Conservation (phyloP, 2,329 filamentous ascomycete genomes). For the Ceratocystis papillata region DNA sequence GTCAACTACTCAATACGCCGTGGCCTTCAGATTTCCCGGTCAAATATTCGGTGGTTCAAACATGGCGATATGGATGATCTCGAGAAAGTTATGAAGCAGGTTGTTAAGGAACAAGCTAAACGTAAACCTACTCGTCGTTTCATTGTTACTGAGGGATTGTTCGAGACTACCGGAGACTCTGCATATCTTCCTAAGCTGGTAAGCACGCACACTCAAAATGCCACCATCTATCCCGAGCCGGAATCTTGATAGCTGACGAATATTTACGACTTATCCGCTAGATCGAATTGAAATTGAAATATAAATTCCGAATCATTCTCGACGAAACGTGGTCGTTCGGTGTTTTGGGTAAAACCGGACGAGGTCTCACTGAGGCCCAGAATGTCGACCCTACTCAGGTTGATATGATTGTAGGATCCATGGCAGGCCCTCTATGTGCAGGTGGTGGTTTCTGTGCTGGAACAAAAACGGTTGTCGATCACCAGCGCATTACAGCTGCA, state of each 20-base stretch:
- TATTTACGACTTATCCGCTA: neutral
- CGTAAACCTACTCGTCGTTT: constrained; percentile 87
- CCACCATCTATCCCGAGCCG: neutral
- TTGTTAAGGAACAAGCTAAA: constrained; percentile 74
- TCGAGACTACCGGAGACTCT: constrained; percentile 80
- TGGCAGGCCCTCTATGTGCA: constrained; percentile 79
- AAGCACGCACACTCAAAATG: constrained; percentile 30
- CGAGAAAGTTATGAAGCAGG: constrained; percentile 70
- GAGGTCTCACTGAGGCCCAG: constrained; percentile 88
- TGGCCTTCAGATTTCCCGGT: constrained; percentile 84
- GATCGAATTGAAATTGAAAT: constrained; percentile 81
- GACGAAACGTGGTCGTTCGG: constrained; percentile 98
- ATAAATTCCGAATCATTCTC: constrained; percentile 95
- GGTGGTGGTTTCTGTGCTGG: constrained; percentile 95
- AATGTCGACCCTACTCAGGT: constrained; percentile 89
- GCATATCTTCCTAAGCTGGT: constrained; percentile 77
- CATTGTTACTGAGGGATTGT: constrained; percentile 90
- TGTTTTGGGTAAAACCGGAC: constrained; percentile 79
- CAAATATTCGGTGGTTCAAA: constrained; percentile 85
- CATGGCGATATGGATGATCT: constrained; percentile 95
- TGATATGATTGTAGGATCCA: constrained; percentile 93
- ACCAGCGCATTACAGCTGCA: constrained; percentile 85
- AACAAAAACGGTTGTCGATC: constrained; percentile 80
- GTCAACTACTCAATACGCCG: constrained; percentile 92
- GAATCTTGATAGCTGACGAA: constrained; percentile 22